Evolutionary conservation across 2,329 filamentous ascomycete genomes (phyloP), one percentile per base, ranked within the genome.

Genomic region (Dothiorella sarmentorum): DNA sequence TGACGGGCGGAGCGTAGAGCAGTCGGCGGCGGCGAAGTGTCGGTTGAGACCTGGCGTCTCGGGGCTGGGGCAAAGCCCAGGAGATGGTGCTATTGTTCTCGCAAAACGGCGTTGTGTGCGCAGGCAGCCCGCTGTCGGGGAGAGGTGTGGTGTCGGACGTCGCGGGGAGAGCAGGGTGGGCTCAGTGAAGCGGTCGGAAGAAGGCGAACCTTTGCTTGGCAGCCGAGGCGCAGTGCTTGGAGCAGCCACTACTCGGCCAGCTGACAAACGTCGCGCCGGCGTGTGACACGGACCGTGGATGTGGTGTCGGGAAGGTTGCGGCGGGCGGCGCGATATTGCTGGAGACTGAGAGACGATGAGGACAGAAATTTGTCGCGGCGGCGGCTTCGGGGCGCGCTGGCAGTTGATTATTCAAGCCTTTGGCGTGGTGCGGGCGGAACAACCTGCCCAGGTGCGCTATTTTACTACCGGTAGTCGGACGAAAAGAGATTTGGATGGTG

Each of bases 61-160:
- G 64, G 64, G 69, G 71, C 72, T 67, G 67, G 66, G 65, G 64
- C 65, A 61, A 64, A 69, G 72, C 71, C 71, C 71, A 68, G 69
- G 62, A 51, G 64, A 64, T 68, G 71, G 70, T 68, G 69, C 66
- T 61, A 69, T 59, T 56, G 43, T 29, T 63, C 67, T 64, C 69
- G 68, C 71, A 73, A 70, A 70, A 71, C 67, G 62, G 71, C 65
- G 47, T 38, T 33, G 27, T 29, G 37, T 44, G 18, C 7, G 13
- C 17, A n/a, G 35, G 20, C 11, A 20, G 45, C 44, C 56, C 44
- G 45, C 35, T 49, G 24, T 58, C 55, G 45, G 56, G 55, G 53
- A n/a, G 35, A 37, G 43, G 26, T 24, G 33, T 24, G 44, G n/a
- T 38, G 31, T n/a, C 7, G 33, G 18, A 35, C 22, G 42, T 38